Evolutionary conservation across 805 yeast species (phyloP), one percentile per base, ranked within the genome.

Genomic region (Metschnikowia cubensis): DNA sequence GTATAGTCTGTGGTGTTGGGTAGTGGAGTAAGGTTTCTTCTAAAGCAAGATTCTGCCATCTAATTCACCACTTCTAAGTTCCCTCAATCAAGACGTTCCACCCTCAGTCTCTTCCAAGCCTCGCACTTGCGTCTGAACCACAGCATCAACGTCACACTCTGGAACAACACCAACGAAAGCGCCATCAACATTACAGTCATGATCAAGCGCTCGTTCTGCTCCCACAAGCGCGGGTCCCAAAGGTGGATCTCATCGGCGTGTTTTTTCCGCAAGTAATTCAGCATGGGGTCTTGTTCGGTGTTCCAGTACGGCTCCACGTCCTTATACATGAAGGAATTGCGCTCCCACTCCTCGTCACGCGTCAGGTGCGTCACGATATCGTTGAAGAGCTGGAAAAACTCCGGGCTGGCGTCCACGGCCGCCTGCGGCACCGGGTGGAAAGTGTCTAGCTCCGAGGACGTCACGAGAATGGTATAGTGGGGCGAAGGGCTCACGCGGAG

Each of bases 401-500:
- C 49, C 33, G 73, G 70, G 65, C 67, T 45, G 60, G 60, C 46
- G 43, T 63, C 54, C 50, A 76, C 47, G 10, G 64, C 59, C 42
- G 61, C 51, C 20, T 63, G 57, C 4, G 74, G 69, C 0, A 62
- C 45, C 2, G 77, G 76, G 50, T 68, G 73, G 29, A 57, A 51
- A 1, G 52, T 47, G 8, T 52, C 42, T n/a, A 60, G 48, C 11
- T 50, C 50, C 38, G 59, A 56, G 14, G 70, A 62, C 4, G 90
- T 81, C 50, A 82, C 71, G 2, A 89, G 64, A 2, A 90, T 67
- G 2, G 89, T 72, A 49, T 76, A 77, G 52, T 80, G 79, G 0
- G 96, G 96, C 0, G 91, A 75, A 0, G 97, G 96, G 11, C 87
- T 64, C 48, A 80, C 81, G 35, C 87, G 77, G n/a, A 87, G 53